Evolutionary conservation across 345 rosid genomes (phyloP).

Genomic region (Eutrema japonicum): DNA sequence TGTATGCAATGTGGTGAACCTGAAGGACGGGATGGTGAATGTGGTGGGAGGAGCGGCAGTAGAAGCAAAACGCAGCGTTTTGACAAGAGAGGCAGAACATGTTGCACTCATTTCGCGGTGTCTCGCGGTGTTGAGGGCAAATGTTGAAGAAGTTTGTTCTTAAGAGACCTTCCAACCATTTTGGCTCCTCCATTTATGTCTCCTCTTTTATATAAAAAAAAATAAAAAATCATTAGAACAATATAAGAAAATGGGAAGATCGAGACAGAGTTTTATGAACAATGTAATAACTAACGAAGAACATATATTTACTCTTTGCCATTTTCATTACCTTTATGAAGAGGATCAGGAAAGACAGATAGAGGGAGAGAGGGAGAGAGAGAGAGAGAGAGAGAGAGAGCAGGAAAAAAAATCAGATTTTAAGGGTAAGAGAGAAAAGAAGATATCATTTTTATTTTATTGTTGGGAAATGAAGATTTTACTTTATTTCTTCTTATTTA

Average conservation of each 20-base stretch:
- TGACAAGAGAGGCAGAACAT: constrained; percentile 85
- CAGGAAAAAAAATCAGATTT: constrained; percentile 25
- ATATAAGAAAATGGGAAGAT: background rate
- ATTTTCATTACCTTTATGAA: constrained; percentile 41
- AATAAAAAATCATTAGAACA: background rate
- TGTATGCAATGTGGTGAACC: constrained; percentile 45
- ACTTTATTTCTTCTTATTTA: constrained; percentile 26
- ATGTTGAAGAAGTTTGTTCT: constrained; percentile 62
- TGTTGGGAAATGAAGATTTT: constrained; percentile 30
- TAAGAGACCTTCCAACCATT: constrained; percentile 80
- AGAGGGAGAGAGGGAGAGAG: constrained; percentile 16
- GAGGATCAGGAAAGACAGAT: constrained; percentile 27
- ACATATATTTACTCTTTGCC: background rate
- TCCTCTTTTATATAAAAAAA: constrained; percentile 25
- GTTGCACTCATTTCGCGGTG: constrained; percentile 80
- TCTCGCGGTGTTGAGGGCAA: constrained; percentile 63
- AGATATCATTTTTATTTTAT: constrained; percentile 22
- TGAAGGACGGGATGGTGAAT: constrained; percentile 80
- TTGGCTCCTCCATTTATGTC: constrained; percentile 61
- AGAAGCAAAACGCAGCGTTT: constrained; percentile 70
- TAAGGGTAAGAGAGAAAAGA: constrained; percentile 19
- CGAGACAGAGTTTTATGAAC: constrained; percentile 8
- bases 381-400: constrained; percentile 12
- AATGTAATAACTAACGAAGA: constrained; percentile 20
- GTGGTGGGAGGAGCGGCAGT: constrained; percentile 81